Evolutionary conservation across 306 rosid species (phyloP).

Genomic region (Medicago arabica): DNA sequence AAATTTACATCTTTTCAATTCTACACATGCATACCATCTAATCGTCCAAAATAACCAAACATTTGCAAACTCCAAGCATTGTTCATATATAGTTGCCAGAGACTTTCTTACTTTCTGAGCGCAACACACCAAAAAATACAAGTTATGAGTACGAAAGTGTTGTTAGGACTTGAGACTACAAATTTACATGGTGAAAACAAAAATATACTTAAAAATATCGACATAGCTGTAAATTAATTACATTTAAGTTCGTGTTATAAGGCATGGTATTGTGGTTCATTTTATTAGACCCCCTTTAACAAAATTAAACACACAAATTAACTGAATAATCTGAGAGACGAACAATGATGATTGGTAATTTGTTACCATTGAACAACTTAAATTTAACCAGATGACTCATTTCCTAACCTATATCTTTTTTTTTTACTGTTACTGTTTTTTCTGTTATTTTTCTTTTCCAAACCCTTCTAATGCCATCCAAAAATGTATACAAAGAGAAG

Average conservation of each 20-base stretch:
- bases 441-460: too few species aligned
- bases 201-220: too few species aligned
- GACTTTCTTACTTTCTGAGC: constrained; percentile 19
- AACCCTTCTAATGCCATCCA: too few species aligned
- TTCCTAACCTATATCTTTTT: constrained; percentile 24
- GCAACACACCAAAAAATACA: constrained; percentile 11
- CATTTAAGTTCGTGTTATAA: neutral
- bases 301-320: constrained; percentile 6
- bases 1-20: constrained; percentile 22
- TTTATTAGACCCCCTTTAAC: constrained; percentile 1
- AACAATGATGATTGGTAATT: constrained; percentile 8
- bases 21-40: neutral
- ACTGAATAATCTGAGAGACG: constrained; percentile 29
- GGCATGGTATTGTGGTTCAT: neutral
- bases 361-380: neutral
- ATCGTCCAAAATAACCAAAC: constrained; percentile 30
- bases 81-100: constrained; percentile 1
- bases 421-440: neutral
- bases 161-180: neutral
- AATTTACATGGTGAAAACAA: neutral
- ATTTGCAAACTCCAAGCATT: neutral
- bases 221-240: constrained; percentile 1
- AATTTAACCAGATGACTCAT: constrained; percentile 25
- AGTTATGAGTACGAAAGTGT: constrained; percentile 25
- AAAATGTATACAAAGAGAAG: too few species aligned